phyloP scores from a whole-genome alignment of 2,329 filamentous ascomycete genomes.

The Amesomyces nigricolor region DNA sequence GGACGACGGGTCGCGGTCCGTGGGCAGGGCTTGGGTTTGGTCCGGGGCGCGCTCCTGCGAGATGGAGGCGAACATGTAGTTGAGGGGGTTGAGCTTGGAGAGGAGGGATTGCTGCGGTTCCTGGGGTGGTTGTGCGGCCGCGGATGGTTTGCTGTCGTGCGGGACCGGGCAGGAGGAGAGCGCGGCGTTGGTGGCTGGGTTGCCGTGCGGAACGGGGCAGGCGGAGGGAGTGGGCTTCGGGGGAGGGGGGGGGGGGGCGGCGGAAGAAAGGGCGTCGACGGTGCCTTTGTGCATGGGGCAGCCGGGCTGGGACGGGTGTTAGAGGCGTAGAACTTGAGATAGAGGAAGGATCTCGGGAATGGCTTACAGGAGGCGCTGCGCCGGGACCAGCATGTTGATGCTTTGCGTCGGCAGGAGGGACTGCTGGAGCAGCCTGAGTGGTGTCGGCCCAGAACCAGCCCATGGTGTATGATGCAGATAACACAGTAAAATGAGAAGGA shows the following conservation, averaged over 20 bases:
- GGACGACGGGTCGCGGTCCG: conserved; percentile 75
- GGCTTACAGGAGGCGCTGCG: conserved; percentile 38
- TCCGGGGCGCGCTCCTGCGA: conserved; percentile 71
- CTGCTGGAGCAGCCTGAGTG: conserved; percentile 29
- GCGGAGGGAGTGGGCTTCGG: conserved; percentile 35
- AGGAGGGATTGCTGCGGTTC: conserved; percentile 40
- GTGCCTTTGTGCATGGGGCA: conserved; percentile 56
- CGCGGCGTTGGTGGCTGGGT: conserved; percentile 20
- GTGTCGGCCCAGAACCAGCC: conserved; percentile 60
- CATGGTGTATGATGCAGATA: conserved; percentile 35
- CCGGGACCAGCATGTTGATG: conserved; percentile 25
- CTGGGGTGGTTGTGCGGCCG: conserved; percentile 26
- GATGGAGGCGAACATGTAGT: conserved; percentile 90
- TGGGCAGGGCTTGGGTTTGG: conserved; percentile 69
- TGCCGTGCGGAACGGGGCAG: conserved; percentile 44
- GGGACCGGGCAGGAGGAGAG: conserved; percentile 36
- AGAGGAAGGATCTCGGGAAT: too few species aligned
- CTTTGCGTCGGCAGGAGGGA: conserved; percentile 19
- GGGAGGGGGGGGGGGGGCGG: conserved; percentile 31
- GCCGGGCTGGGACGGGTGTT: conserved; percentile 37
- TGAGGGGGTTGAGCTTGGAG: conserved; percentile 63
- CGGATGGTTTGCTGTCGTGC: conserved; percentile 31
- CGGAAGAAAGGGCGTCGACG: conserved; percentile 41
- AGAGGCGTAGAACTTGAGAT: too few species aligned
- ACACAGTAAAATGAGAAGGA: too few species aligned